These are phyloP conservation scores for Salicornia ramosissima DNA, from an alignment of 148 eudicot genomes.

Conservation along the genomic window DNA sequence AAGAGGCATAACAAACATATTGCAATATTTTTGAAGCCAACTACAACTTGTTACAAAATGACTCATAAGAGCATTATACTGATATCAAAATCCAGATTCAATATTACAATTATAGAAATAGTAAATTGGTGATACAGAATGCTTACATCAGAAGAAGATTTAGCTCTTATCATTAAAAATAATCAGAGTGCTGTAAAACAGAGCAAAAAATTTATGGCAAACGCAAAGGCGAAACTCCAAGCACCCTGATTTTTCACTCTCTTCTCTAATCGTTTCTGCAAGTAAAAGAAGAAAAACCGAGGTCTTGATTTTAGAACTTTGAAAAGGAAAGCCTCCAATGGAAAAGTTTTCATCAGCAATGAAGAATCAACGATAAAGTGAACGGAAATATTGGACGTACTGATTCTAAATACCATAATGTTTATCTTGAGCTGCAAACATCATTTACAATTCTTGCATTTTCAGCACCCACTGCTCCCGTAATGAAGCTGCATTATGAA, in stretches of 20 bases:
- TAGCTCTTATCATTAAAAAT: not conserved
- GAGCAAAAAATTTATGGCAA: not conserved
- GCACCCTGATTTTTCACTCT: not conserved
- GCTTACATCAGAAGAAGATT: not conserved
- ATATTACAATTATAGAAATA: no score
- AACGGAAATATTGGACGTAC: not conserved
- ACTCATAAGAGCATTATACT: no score
- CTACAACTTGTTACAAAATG: no score
- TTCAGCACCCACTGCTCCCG: not conserved
- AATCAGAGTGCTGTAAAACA: not conserved
- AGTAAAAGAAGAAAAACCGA: not conserved
- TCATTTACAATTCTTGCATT: not conserved
- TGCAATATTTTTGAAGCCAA: no score
- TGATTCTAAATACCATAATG: not conserved
- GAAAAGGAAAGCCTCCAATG: slow-evolving; percentile 2
- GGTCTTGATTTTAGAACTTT: not conserved
- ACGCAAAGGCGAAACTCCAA: not conserved
- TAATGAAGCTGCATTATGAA: no score
- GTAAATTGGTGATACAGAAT: no score
- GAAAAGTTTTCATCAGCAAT: not conserved
- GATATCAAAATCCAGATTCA: no score
- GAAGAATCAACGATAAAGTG: not conserved
- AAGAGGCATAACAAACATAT: no score
- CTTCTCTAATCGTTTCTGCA: slow-evolving; percentile 16
- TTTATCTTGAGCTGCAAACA: not conserved